Conservation (phyloP, 2,329 filamentous ascomycete genomes). For the Paraphaeosphaeria sporulosa region DNA sequence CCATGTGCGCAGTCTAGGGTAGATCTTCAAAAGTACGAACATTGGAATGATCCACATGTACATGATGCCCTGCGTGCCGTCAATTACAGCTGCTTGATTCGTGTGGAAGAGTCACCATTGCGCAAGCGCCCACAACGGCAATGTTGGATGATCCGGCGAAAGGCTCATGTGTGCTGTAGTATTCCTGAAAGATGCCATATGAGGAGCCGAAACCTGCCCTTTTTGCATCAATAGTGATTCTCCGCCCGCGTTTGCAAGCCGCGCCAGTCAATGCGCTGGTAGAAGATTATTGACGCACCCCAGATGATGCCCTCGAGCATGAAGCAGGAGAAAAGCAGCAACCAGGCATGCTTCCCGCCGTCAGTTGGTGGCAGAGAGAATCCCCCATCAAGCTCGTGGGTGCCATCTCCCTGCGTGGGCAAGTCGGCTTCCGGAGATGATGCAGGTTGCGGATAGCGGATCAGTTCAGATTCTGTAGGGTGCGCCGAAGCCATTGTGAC, state of each 20-base stretch:
- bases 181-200: constrained; percentile 45
- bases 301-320: constrained; percentile 61
- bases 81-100: not conserved
- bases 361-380: constrained; percentile 40
- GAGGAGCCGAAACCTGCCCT: constrained; percentile 37
- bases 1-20: constrained; percentile 45
- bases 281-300: constrained; percentile 26
- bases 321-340: constrained; percentile 52
- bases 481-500: constrained; percentile 27
- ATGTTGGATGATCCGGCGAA: constrained; percentile 43
- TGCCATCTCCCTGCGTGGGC: constrained; percentile 22
- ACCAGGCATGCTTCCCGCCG: constrained; percentile 40
- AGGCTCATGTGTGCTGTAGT: constrained; percentile 38
- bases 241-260: too few species aligned
- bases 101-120: constrained; percentile 34
- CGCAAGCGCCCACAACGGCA: constrained; percentile 42
- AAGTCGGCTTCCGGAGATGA: constrained; percentile 25
- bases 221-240: too few species aligned
- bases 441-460: constrained; percentile 20
- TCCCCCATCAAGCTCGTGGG: constrained; percentile 20
- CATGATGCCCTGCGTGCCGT: constrained; percentile 51
- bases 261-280: not conserved
- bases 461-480: constrained; percentile 24
- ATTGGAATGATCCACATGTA: constrained; percentile 56
- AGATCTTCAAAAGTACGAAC: constrained; percentile 49